Conservation (phyloP, 495 filamentous ascomycete genomes). For the Umbilicaria muhlenbergii region DNA sequence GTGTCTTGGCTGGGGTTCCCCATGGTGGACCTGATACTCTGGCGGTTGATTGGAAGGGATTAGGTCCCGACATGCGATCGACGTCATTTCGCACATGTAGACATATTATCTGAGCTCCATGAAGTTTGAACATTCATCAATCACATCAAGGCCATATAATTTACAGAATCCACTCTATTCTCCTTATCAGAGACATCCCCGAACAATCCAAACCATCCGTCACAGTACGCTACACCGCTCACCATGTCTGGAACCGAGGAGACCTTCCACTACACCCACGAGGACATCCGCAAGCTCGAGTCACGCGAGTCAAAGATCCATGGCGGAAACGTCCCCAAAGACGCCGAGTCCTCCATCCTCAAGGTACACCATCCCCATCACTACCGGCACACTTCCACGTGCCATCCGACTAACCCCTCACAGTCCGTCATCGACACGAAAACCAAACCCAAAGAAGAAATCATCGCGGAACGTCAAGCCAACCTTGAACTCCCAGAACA, state of each 20-base stretch:
- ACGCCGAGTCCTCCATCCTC: constrained; percentile 31
- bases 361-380: constrained; percentile 18
- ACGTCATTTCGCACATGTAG: constrained; percentile 16
- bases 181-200: constrained; percentile 9
- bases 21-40: constrained; percentile 9
- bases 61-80: constrained; percentile 3
- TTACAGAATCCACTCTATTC: constrained; percentile 13
- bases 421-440: constrained; percentile 31
- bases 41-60: constrained; percentile 2
- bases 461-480: constrained; percentile 47
- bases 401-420: not conserved
- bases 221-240: not conserved
- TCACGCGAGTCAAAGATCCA: constrained; percentile 26
- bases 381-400: not conserved
- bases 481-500: constrained; percentile 70
- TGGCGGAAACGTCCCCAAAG: constrained; percentile 25
- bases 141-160: constrained; percentile 14
- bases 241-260: constrained; percentile 27
- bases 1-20: constrained; percentile 7
- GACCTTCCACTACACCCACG: constrained; percentile 34
- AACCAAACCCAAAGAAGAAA: constrained; percentile 37
- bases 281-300: constrained; percentile 37
- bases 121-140: constrained; percentile 6
- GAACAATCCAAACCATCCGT: constrained; percentile 15
- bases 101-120: not conserved